Percentiles rank a stretch among this genome's conserved stretches.
These are phyloP conservation scores for Tricholoma sp. DNA, from an alignment of 768 basidiomycete species.

Conservation along the genomic window DNA sequence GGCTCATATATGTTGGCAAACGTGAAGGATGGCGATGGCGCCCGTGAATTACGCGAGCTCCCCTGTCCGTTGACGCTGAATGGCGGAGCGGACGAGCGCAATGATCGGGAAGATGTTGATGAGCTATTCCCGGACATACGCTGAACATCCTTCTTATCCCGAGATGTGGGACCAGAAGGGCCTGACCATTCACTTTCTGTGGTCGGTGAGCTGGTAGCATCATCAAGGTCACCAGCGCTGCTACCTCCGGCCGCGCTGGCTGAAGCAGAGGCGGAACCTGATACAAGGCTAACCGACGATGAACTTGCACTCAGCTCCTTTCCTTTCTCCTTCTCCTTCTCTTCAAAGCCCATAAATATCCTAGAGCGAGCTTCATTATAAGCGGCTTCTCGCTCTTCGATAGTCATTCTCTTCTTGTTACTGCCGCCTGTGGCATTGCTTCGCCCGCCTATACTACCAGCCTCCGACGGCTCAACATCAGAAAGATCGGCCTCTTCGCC, in stretches of 20 bases:
- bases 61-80: slow-evolving; percentile 49
- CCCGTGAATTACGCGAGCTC: slow-evolving; percentile 68
- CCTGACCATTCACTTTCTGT: slow-evolving; percentile 82
- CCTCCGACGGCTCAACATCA: slow-evolving; percentile 74
- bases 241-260: slow-evolving; percentile 47
- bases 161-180: slow-evolving; percentile 40
- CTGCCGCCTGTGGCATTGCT: slow-evolving; percentile 59
- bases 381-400: slow-evolving; percentile 85
- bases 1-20: slow-evolving; percentile 75
- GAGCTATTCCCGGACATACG: slow-evolving; percentile 40
- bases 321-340: slow-evolving; percentile 66
- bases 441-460: slow-evolving; percentile 70
- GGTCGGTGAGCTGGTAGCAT: slow-evolving; percentile 63
- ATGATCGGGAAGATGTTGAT: slow-evolving; percentile 56
- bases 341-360: slow-evolving; percentile 82
- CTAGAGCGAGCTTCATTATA: slow-evolving; percentile 83
- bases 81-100: slow-evolving; percentile 45
- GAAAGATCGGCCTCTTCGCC: slow-evolving; percentile 77
- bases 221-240: slow-evolving; percentile 62
- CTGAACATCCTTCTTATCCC: slow-evolving; percentile 52
- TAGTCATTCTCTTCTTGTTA: slow-evolving; percentile 69
- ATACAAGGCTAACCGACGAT: slow-evolving; percentile 66
- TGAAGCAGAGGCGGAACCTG: slow-evolving; percentile 64
- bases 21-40: slow-evolving; percentile 72
- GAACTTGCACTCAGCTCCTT: slow-evolving; percentile 75